Conservation (phyloP, 2,329 filamentous ascomycete species). For the Myriangium duriaei region DNA sequence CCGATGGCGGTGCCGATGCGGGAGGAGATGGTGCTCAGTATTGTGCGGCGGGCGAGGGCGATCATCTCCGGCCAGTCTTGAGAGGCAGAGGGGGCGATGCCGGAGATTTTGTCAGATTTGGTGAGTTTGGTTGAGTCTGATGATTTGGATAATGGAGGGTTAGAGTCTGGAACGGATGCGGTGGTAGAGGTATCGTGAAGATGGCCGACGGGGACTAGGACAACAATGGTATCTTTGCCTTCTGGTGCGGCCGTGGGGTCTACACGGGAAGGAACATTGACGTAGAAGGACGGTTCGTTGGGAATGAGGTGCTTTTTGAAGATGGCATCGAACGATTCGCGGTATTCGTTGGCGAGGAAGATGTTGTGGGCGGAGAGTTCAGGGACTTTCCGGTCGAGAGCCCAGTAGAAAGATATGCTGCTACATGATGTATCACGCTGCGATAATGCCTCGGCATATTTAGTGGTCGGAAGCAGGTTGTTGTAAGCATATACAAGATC, state of each 20-base stretch:
- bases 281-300: conserved; percentile 58
- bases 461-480: conserved; percentile 46
- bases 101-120: conserved; percentile 19
- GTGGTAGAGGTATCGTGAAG: conserved; percentile 36
- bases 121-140: conserved; percentile 10
- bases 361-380: conserved; percentile 62
- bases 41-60: conserved; percentile 43
- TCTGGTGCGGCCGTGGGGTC: conserved; percentile 55
- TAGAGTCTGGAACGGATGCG: conserved; percentile 27
- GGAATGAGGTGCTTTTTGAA: conserved; percentile 59
- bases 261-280: conserved; percentile 61
- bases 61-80: conserved; percentile 53
- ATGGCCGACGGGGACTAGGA: conserved; percentile 61
- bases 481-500: conserved; percentile 65
- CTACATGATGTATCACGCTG: conserved; percentile 52
- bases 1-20: conserved; percentile 47
- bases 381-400: conserved; percentile 46
- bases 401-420: conserved; percentile 69
- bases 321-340: conserved; percentile 61
- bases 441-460: conserved; percentile 32
- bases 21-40: conserved; percentile 47
- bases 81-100: conserved; percentile 29
- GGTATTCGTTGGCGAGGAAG: conserved; percentile 62
- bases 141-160: background rate
- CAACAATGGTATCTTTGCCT: conserved; percentile 53